Base-by-base conservation (phyloP, 805 yeast genomes). In the Lipomyces sp. region DNA sequence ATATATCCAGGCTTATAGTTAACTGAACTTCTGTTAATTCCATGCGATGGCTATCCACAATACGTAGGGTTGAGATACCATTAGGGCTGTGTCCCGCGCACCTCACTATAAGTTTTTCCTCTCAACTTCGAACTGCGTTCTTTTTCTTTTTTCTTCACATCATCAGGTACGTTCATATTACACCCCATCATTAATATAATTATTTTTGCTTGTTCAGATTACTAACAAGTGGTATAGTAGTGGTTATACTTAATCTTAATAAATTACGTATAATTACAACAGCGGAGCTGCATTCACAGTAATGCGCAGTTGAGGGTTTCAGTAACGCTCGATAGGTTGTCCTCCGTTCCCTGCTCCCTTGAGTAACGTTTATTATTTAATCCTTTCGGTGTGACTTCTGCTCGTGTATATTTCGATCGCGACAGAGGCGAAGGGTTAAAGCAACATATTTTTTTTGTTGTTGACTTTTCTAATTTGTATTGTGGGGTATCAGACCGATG, bases 311-410 rank as follows among this genome's bases (percentile, higher is more conserved):
- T 67, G 71, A 67, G 71, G 71, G 71, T 60, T 64, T 48, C 64
- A 24, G 66, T 67, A 59, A 13, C 62, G 30, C 59, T 33, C 62
- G 34, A 61, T 67, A 67, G 71, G 69, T 62, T 53, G 59, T 66
- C 71, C 62, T 67, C 71, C 71, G 71, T 67, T 67, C 71, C 71
- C 71, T 67, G 71, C 71, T 67, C 70, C 71, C 64, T 65, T 66
- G 71, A 67, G 39, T 53, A 57, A 67, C 30, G 67, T 34, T 63
- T 56, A 1, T 39, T 60, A 45, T 57, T 66, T 55, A 56, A 50
- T 60, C 57, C 63, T 60, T 60, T 67, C 70, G 70, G 69, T 59
- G 69, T 50, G 69, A 57, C 64, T 64, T 60, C 30, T 57, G 8
- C 24, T 59, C 60, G 54, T 63, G 45, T n/a, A 24, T 24, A 1